Percentiles rank a stretch among this genome's conserved stretches.
These are phyloP conservation scores for Neurospora sp. DNA, from an alignment of 495 filamentous ascomycete species.

Conservation along the genomic window DNA sequence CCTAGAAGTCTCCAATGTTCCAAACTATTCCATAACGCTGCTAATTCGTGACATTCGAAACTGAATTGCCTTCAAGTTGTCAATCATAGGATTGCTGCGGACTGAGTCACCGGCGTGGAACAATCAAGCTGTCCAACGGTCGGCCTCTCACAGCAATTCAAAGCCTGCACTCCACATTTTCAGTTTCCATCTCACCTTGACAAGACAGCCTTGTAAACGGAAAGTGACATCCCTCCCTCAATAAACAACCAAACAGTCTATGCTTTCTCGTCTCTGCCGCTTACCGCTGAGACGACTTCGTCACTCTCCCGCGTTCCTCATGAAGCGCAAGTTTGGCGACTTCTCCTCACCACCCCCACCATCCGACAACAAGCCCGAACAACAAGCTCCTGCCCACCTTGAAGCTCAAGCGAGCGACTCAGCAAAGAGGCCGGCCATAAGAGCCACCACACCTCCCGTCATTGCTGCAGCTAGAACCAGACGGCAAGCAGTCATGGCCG, in stretches of 20 bases:
- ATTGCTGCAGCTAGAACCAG: background rate
- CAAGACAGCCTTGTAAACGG: background rate
- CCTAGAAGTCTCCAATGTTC: background rate
- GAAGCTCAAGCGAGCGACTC: background rate
- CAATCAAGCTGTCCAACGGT: background rate
- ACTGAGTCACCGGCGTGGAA: background rate
- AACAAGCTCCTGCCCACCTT: background rate
- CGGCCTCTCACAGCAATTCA: background rate
- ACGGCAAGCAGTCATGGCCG: background rate
- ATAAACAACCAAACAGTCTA: background rate
- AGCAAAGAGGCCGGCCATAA: background rate
- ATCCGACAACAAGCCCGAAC: background rate
- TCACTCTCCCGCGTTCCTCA: background rate
- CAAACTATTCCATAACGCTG: background rate
- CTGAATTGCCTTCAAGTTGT: background rate
- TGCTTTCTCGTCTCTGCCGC: conserved; percentile 3
- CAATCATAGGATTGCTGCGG: background rate
- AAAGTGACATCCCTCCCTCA: background rate
- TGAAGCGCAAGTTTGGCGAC: conserved; percentile 15
- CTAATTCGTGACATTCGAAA: background rate
- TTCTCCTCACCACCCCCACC: conserved; percentile 1
- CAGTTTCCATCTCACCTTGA: background rate
- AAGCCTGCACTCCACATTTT: background rate
- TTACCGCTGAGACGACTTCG: background rate
- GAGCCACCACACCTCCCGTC: background rate